Evolutionary conservation across 2,329 filamentous ascomycete genomes (phyloP), one percentile per base, ranked within the genome.

Genomic region (Fusarium xyrophilum): DNA sequence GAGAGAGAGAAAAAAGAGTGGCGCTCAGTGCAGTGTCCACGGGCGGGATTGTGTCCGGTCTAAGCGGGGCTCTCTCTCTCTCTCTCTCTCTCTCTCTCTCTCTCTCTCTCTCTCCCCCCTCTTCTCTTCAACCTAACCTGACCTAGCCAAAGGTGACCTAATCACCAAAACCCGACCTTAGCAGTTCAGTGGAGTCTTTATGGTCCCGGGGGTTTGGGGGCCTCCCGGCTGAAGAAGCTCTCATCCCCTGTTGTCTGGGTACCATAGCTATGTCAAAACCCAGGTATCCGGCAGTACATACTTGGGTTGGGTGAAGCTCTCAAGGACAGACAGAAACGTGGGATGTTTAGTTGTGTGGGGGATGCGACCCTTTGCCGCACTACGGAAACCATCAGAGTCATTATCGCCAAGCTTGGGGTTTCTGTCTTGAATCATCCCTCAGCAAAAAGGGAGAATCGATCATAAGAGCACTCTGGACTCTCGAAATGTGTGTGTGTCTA

Each of bases 11-110:
- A 56, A 63, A 56, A 63, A 44, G 59, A 59, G 61, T 66, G 60
- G 61, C 48, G 51, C 56, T 68, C 54, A 48, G 48, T 53, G 32
- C 32, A 50, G 46, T 54, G 36, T 38, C 38, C 27, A 60, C 51
- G 50, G 59, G 50, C 63, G 57, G 64, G 56, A 58, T 72, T 73
- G 64, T 52, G 54, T 36, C 62, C 60, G 46, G 56, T 68, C 62
- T 67, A 54, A 66, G 67, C 60, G 67, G 71, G 58, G 69, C 40
- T 39, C 40, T 43, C 23, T 43, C 38, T n/a, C 61, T 38, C 61
- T 44, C 25, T 32, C 43, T 48, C 23, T 43, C 38, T n/a, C 61
- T 38, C 61, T 44, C 25, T 32, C 43, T 48, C 40, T 39, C 40
- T 43, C 23, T 43, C 38, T n/a, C 61, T 38, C 61, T 44, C 25